A percentile compares a stretch with the other conserved stretches of the same genome.
Conservation (phyloP, 1,284 basidiomycete species). For the Irpex sp. region DNA sequence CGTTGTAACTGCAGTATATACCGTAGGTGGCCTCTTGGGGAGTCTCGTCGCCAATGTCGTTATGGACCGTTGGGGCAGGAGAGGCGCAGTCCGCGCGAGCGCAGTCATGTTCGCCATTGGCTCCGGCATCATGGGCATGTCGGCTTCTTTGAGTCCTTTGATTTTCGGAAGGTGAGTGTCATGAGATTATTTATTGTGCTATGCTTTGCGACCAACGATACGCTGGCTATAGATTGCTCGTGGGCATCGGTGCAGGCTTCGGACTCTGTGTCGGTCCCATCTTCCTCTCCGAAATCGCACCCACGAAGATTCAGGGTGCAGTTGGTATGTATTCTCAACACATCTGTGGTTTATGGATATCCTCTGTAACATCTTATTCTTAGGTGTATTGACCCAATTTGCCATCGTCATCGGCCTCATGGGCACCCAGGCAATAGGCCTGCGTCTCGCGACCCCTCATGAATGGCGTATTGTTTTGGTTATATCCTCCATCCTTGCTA, state of each 20-base stretch:
- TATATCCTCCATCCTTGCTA: conserved; percentile 55
- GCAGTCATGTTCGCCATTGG: conserved; percentile 56
- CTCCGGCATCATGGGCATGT: conserved; percentile 57
- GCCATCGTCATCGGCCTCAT: conserved; percentile 83
- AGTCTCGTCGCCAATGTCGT: conserved; percentile 65
- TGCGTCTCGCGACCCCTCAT: conserved; percentile 55
- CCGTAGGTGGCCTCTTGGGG: conserved; percentile 82
- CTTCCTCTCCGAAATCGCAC: conserved; percentile 80
- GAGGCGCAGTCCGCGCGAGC: conserved; percentile 55
- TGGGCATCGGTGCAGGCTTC: conserved; percentile 78
- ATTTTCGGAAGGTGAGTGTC: conserved; percentile 58
- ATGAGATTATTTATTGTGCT: too few relatives aligned
- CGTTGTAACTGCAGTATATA: conserved; percentile 79
- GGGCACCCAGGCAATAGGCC: conserved; percentile 64
- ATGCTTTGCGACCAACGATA: not conserved
- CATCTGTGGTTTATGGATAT: too few relatives aligned
- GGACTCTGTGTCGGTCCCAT: conserved; percentile 85
- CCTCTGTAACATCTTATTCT: too few relatives aligned
- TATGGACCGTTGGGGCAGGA: conserved; percentile 67
- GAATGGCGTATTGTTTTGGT: conserved; percentile 74
- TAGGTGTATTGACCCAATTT: conserved; percentile 85
- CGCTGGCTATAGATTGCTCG: conserved; percentile 51
- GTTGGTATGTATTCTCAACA: conserved; percentile 41
- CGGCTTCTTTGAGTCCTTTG: conserved; percentile 52
- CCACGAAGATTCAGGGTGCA: conserved; percentile 65